phyloP scores from a whole-genome alignment of 441 rosid species.

The Manihot esculenta region DNA sequence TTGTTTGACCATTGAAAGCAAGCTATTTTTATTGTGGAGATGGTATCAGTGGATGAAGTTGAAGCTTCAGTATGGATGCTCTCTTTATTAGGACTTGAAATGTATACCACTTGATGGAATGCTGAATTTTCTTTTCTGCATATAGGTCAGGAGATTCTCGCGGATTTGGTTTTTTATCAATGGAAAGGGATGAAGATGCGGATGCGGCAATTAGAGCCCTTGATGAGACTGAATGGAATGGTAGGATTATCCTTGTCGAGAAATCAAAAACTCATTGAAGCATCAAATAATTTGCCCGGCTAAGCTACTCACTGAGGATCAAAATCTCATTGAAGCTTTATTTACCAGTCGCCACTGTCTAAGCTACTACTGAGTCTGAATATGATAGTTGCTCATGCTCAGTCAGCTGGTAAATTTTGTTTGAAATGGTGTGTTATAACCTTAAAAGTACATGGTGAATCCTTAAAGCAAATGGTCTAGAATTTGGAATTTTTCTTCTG shows the following conservation, averaged over 20 bases:
- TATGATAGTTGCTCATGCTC: background rate
- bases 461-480: background rate
- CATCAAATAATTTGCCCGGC: too few relatives aligned
- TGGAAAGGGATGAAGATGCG: constrained; percentile 28
- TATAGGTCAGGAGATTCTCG: constrained; percentile 26
- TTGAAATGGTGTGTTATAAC: background rate
- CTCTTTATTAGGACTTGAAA: background rate
- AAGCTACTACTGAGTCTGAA: background rate
- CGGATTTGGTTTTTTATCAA: constrained; percentile 31
- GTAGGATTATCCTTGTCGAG: constrained; percentile 32
- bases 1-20: too few relatives aligned
- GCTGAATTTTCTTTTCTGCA: constrained; percentile 8
- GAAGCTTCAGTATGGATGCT: background rate
- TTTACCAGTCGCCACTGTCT: background rate
- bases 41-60: too few relatives aligned
- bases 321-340: constrained; percentile 18
- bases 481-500: background rate
- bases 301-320: too few relatives aligned
- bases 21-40: background rate
- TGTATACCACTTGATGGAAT: background rate
- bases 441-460: background rate
- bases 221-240: constrained; percentile 35
- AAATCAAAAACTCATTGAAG: constrained; percentile 25
- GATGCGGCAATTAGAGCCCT: constrained; percentile 31
- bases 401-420: background rate